Evolutionary conservation across 2,329 filamentous ascomycete species (phyloP).

Genomic region (Huntiella savannae): DNA sequence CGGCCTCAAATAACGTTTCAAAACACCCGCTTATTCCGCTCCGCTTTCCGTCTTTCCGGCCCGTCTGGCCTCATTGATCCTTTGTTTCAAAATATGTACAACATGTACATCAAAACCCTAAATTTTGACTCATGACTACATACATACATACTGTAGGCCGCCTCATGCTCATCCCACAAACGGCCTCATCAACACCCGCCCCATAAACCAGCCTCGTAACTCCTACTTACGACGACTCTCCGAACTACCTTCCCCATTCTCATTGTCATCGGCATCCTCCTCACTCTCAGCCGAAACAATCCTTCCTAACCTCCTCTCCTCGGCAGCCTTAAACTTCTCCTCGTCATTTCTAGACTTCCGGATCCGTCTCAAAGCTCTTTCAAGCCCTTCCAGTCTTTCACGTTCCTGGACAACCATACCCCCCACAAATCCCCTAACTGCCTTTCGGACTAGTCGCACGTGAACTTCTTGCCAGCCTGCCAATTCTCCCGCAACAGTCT

Average conservation of each 20-base stretch:
- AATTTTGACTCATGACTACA: too few relatives aligned
- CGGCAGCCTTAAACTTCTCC: too few relatives aligned
- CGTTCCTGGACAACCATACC: slow-evolving; percentile 65
- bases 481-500: slow-evolving; percentile 76
- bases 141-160: not conserved
- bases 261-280: not conserved
- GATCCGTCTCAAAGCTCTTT: slow-evolving; percentile 53
- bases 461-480: slow-evolving; percentile 89
- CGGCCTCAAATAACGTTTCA: too few relatives aligned
- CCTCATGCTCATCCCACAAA: not conserved
- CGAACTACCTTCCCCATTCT: not conserved
- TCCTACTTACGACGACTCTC: not conserved
- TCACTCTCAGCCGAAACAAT: not conserved
- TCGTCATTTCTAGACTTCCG: slow-evolving; percentile 13
- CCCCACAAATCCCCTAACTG: slow-evolving; percentile 56
- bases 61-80: not conserved
- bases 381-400: slow-evolving; percentile 61
- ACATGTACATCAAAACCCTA: too few relatives aligned
- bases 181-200: not conserved
- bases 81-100: slow-evolving; percentile 15
- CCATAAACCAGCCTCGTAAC: not conserved
- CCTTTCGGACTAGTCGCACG: slow-evolving; percentile 54
- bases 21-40: too few relatives aligned
- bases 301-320: not conserved
- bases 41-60: too few relatives aligned